phyloP scores from a whole-genome alignment of 108 stramenopile genomes.

The Fragilaria crotonensis region DNA sequence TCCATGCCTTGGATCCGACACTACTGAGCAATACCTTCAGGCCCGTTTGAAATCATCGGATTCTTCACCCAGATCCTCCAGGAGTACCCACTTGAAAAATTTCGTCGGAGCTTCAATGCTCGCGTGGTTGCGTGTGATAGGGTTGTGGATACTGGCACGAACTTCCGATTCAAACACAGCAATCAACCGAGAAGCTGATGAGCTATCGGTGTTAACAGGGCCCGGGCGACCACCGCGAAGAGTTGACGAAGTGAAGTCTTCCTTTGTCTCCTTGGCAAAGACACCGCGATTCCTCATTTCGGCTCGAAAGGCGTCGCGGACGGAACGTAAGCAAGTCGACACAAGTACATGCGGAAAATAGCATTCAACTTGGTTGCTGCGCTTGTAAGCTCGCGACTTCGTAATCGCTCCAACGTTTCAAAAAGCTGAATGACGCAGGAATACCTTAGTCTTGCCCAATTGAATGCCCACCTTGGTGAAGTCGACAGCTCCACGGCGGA shows the following conservation, averaged over 20 bases:
- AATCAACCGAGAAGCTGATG: slow-evolving; percentile 29
- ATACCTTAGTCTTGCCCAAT: slow-evolving; percentile 87
- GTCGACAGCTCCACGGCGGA: slow-evolving; percentile 65
- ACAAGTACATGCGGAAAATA: slow-evolving; percentile 46
- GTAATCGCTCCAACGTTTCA: slow-evolving; percentile 65
- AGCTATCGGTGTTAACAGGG: too few species aligned
- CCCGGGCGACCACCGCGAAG: slow-evolving; percentile 8
- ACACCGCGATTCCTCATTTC: slow-evolving; percentile 12
- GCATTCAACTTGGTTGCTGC: slow-evolving; percentile 48
- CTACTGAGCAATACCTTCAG: too few species aligned
- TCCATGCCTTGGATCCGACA: too few species aligned
- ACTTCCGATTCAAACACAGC: slow-evolving; percentile 30
- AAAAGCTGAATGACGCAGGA: slow-evolving; percentile 72
- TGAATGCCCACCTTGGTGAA: slow-evolving; percentile 74
- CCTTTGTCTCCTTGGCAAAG: slow-evolving; percentile 26
- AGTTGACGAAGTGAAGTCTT: slow-evolving; percentile 13
- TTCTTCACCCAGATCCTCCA: slow-evolving; percentile 56
- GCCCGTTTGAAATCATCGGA: neutral
- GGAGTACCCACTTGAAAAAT: slow-evolving; percentile 40
- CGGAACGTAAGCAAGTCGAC: slow-evolving; percentile 39
- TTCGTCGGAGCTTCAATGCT: slow-evolving; percentile 25
- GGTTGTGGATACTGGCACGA: slow-evolving; percentile 43
- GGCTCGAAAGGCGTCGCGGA: slow-evolving; percentile 36
- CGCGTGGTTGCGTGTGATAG: slow-evolving; percentile 34
- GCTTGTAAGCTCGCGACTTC: slow-evolving; percentile 26